These are phyloP conservation scores for Petasospora fabianii DNA, from an alignment of 1,139 yeast species.

Conservation along the genomic window DNA sequence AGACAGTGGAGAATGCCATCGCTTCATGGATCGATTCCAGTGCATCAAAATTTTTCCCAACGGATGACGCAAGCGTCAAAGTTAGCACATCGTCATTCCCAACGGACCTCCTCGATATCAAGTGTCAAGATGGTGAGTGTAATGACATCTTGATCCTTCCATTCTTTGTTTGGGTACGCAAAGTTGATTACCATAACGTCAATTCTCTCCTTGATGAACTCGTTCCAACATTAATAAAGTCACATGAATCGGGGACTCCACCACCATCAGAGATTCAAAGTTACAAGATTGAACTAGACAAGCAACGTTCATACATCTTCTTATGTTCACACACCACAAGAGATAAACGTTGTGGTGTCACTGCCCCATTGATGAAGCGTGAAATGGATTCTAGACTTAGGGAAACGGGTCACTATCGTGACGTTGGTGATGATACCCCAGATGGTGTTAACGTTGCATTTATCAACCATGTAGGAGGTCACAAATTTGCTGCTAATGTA, in stretches of 20 bases:
- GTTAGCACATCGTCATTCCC: constrained; percentile 53
- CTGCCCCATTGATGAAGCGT: constrained; percentile 88
- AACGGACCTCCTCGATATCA: constrained; percentile 39
- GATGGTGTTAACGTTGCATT: constrained; percentile 69
- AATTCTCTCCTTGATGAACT: constrained; percentile 42
- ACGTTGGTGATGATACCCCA: constrained; percentile 65
- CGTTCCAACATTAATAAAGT: constrained; percentile 37
- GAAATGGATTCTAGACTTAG: constrained; percentile 73
- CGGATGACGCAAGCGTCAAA: constrained; percentile 36
- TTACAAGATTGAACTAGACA: constrained; percentile 35
- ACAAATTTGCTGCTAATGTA: constrained; percentile 87
- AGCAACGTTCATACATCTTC: constrained; percentile 56
- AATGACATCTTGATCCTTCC: constrained; percentile 72
- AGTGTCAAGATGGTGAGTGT: constrained; percentile 37
- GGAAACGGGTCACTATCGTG: constrained; percentile 68
- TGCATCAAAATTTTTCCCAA: constrained; percentile 26
- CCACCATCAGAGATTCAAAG: constrained; percentile 22
- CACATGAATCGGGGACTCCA: constrained; percentile 22
- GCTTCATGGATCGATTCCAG: constrained; percentile 41
- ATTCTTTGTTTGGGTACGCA: constrained; percentile 67
- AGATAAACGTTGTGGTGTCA: constrained; percentile 89
- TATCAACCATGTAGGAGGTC: constrained; percentile 92
- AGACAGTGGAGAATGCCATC: constrained; percentile 51
- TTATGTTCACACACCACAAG: constrained; percentile 88
- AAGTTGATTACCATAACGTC: constrained; percentile 45